Evolutionary conservation across 2,329 filamentous ascomycete species (phyloP).

Genomic region (Epichloe sp.): DNA sequence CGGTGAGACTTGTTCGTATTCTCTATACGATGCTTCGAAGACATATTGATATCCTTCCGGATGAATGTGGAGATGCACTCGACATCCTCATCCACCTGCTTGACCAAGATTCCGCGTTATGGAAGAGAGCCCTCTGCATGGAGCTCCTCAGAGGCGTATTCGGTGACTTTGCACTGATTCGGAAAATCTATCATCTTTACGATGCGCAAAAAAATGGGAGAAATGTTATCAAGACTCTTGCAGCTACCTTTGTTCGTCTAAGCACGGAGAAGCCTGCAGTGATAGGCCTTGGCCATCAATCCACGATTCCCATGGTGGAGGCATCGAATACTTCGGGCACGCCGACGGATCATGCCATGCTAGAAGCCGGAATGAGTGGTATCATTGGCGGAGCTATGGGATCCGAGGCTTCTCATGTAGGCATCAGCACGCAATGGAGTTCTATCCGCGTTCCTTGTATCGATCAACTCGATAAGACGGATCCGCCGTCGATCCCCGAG

Average conservation of each 20-base stretch:
- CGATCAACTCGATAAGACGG: slow-evolving; percentile 86
- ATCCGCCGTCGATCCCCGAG: slow-evolving; percentile 71
- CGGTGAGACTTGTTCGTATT: slow-evolving; percentile 70
- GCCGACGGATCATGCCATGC: slow-evolving; percentile 68
- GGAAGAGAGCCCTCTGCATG: slow-evolving; percentile 85
- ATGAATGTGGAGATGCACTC: slow-evolving; percentile 73
- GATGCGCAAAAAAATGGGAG: slow-evolving; percentile 62
- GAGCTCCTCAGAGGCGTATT: slow-evolving; percentile 83
- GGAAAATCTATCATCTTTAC: slow-evolving; percentile 69
- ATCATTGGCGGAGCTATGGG: slow-evolving; percentile 66
- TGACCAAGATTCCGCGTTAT: slow-evolving; percentile 70
- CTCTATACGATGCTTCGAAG: slow-evolving; percentile 69
- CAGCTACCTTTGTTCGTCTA: slow-evolving; percentile 80
- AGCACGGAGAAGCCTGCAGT: slow-evolving; percentile 81
- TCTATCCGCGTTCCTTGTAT: slow-evolving; percentile 75
- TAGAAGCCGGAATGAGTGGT: slow-evolving; percentile 79
- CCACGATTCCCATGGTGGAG: slow-evolving; percentile 59
- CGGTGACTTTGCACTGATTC: slow-evolving; percentile 61
- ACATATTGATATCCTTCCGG: slow-evolving; percentile 60
- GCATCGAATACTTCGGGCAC: slow-evolving; percentile 40
- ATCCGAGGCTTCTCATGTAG: slow-evolving; percentile 53
- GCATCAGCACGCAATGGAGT: slow-evolving; percentile 89
- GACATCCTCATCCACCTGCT: slow-evolving; percentile 73
- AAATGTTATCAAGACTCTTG: slow-evolving; percentile 65
- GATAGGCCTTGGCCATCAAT: slow-evolving; percentile 82